Percentiles rank a stretch among this genome's conserved stretches.
Evolutionary conservation across 495 filamentous ascomycete genomes (phyloP).

Genomic region (Talaromyces thailandensis): DNA sequence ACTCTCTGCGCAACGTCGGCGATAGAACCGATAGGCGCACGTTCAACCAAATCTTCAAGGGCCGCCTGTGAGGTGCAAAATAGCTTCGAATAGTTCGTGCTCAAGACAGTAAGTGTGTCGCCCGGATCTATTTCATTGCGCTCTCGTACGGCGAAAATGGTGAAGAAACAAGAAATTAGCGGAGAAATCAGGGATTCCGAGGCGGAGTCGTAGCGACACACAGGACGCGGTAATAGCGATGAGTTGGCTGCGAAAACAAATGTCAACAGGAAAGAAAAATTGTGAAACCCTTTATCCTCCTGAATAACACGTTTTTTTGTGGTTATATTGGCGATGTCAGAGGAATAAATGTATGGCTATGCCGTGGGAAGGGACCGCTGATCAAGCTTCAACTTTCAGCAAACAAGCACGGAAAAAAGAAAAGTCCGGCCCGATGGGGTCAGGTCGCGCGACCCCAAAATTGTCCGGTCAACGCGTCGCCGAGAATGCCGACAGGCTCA

Average conservation of each 20-base stretch:
- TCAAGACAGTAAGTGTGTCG: neutral
- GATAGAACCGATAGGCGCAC: neutral
- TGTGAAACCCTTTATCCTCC: neutral
- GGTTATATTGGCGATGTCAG: neutral
- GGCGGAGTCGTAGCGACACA: neutral
- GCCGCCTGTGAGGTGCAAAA: neutral
- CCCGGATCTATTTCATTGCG: neutral
- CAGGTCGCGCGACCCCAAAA: neutral
- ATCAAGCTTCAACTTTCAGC: neutral
- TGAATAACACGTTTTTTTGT: neutral
- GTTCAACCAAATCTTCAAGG: neutral
- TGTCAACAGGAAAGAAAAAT: neutral
- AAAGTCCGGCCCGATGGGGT: neutral
- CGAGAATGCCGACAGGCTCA: neutral
- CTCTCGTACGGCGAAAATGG: neutral
- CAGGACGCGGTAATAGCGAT: neutral
- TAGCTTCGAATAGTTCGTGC: neutral
- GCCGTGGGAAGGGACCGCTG: neutral
- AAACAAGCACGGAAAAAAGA: neutral
- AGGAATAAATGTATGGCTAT: neutral
- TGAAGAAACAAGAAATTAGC: neutral
- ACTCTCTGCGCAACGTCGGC: neutral
- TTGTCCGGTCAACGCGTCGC: neutral
- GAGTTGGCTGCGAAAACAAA: neutral
- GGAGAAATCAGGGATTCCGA: constrained; percentile 1